A percentile compares a stretch with the other conserved stretches of the same genome.
Conservation (phyloP, 345 rosid species). For the Heritiera littoralis region DNA sequence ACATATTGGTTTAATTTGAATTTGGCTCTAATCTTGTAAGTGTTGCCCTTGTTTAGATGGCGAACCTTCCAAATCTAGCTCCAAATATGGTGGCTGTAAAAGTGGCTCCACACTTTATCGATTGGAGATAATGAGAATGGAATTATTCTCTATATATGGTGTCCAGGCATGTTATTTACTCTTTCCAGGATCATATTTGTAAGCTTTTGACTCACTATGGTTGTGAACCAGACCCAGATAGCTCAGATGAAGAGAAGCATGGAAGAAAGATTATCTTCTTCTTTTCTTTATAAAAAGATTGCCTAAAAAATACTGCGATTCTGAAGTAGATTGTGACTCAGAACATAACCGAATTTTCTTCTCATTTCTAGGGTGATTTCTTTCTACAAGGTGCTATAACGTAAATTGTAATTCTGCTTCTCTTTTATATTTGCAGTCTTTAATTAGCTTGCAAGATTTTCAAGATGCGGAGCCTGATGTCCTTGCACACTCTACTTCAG, state of each 20-base stretch:
- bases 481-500: constrained; percentile 65
- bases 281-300: background rate
- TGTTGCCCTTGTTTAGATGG: constrained; percentile 45
- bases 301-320: background rate
- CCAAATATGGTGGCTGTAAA: constrained; percentile 45
- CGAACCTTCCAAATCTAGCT: constrained; percentile 44
- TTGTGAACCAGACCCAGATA: background rate
- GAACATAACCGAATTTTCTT: background rate
- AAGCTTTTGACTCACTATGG: background rate
- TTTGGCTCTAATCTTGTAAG: constrained; percentile 9
- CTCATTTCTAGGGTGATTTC: background rate
- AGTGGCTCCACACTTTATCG: constrained; percentile 15
- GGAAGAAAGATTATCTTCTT: background rate
- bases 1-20: background rate
- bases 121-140: constrained; percentile 38
- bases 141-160: constrained; percentile 82
- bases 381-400: background rate
- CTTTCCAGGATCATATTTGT: constrained; percentile 13
- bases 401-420: constrained; percentile 21
- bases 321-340: background rate
- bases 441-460: constrained; percentile 69
- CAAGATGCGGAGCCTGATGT: constrained; percentile 92
- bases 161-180: constrained; percentile 56
- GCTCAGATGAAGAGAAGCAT: background rate
- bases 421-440: constrained; percentile 50